Evolutionary conservation across 1,284 basidiomycete genomes (phyloP).

Genomic region (Vanrija sp.): DNA sequence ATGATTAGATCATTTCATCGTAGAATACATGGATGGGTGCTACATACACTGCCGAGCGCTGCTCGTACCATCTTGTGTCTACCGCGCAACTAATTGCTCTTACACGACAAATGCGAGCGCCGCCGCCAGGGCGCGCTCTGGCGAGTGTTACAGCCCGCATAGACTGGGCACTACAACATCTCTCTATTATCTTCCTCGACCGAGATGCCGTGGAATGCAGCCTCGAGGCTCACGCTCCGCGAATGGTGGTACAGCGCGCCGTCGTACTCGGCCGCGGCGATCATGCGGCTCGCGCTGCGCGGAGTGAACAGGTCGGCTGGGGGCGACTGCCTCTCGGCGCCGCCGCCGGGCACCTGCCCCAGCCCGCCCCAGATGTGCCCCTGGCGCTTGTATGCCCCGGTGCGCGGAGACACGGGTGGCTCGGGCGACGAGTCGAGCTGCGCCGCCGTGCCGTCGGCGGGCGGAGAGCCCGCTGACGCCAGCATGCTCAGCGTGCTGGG

Average conservation of each 20-base stretch:
- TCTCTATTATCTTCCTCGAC: no score
- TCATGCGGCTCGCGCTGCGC: conserved; percentile 15
- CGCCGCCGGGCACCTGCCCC: not conserved
- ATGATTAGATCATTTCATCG: not conserved
- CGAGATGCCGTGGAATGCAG: no score
- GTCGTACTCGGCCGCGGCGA: conserved; percentile 20
- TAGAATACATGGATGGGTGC: not conserved
- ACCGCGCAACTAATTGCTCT: no score
- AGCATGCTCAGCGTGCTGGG: not conserved
- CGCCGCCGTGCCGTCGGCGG: conserved; percentile 28
- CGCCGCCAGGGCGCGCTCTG: no score
- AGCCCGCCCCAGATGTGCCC: not conserved
- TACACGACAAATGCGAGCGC: no score
- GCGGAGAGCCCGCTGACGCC: conserved; percentile 10
- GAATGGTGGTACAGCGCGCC: conserved; percentile 18
- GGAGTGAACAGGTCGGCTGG: conserved; percentile 14
- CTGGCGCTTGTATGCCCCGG: not conserved
- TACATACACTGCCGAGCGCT: no score
- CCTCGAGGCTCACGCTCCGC: no score
- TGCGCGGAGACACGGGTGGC: not conserved
- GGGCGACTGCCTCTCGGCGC: not conserved
- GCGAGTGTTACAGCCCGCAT: no score
- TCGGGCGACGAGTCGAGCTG: conserved; percentile 26
- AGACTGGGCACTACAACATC: no score
- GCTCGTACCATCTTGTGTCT: no score